Conservation (phyloP, 2,329 filamentous ascomycete species). For the Allantophomopsis cytisporea region DNA sequence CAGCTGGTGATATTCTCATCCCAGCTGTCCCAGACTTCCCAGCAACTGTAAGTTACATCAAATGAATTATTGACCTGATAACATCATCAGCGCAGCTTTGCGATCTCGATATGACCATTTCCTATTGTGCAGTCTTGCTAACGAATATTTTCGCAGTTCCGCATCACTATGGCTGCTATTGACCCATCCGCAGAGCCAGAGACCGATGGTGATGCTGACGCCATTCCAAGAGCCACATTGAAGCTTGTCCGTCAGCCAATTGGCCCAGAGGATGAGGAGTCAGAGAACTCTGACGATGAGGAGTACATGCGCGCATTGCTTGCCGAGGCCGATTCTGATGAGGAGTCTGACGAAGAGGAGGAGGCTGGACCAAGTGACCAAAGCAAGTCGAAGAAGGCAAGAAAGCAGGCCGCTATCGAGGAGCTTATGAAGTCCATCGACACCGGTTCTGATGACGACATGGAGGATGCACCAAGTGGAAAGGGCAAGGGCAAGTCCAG, state of each 20-base stretch:
- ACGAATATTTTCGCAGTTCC: conserved; percentile 47
- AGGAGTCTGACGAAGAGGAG: conserved; percentile 58
- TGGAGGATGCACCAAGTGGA: conserved; percentile 54
- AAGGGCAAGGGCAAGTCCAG: conserved; percentile 62
- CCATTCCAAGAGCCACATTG: conserved; percentile 66
- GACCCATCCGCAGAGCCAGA: conserved; percentile 72
- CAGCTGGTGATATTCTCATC: conserved; percentile 70
- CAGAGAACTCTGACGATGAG: conserved; percentile 51
- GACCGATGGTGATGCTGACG: conserved; percentile 44
- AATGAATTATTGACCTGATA: not conserved
- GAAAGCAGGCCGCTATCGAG: conserved; percentile 62
- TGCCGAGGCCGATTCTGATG: conserved; percentile 29
- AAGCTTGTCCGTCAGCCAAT: conserved; percentile 73
- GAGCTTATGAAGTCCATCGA: conserved; percentile 61
- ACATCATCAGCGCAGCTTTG: not conserved
- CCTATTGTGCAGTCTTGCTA: not conserved
- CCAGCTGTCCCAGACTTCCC: conserved; percentile 68
- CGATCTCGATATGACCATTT: no score
- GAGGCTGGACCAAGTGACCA: conserved; percentile 83
- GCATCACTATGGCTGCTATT: conserved; percentile 96
- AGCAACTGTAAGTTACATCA: conserved; percentile 55
- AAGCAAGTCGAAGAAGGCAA: conserved; percentile 76
- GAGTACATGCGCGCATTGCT: conserved; percentile 47
- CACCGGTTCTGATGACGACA: conserved; percentile 50
- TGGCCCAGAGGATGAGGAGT: conserved; percentile 40